A percentile compares a stretch with the other conserved stretches of the same genome.
Conservation (phyloP, 345 rosid genomes). For the Tarenaya hassleriana region DNA sequence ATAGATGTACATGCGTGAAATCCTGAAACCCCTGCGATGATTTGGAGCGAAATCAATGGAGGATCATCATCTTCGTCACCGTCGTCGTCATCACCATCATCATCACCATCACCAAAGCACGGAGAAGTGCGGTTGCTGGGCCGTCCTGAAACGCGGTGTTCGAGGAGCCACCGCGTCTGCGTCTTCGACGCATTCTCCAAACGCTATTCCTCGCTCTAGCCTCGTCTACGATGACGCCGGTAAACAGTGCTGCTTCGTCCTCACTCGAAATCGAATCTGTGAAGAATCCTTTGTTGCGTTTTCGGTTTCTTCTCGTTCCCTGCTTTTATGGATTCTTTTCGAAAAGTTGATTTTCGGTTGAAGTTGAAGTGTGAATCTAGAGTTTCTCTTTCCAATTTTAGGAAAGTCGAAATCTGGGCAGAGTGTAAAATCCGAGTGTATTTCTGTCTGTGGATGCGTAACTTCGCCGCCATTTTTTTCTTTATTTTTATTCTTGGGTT, state of each 20-base stretch:
- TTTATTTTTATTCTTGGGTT: no score
- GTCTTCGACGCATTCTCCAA: slow-evolving; percentile 49
- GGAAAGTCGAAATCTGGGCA: no score
- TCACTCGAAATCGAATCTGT: no score
- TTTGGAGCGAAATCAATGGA: slow-evolving; percentile 16
- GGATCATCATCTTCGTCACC: not conserved
- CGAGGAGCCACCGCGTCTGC: slow-evolving; percentile 46
- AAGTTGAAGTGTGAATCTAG: no score
- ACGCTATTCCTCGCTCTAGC: slow-evolving; percentile 62
- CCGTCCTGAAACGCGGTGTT: slow-evolving; percentile 43
- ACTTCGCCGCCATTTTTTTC: no score
- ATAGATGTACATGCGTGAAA: no score
- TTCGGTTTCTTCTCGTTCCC: not conserved
- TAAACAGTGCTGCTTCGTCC: slow-evolving; percentile 2
- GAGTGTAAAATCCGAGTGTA: not conserved
- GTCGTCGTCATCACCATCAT: not conserved
- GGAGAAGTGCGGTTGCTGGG: slow-evolving; percentile 61
- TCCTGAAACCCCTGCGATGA: slow-evolving; percentile 19
- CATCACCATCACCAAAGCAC: slow-evolving; percentile 24
- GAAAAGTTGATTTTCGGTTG: not conserved
- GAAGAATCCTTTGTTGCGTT: not conserved
- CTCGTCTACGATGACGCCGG: slow-evolving; percentile 71
- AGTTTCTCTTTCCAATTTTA: no score
- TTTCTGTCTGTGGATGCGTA: not conserved
- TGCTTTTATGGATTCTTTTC: slow-evolving; percentile 3